Evolutionary conservation across 164 flowering plant genomes (phyloP).

Genomic region (Liquidambar formosana): DNA sequence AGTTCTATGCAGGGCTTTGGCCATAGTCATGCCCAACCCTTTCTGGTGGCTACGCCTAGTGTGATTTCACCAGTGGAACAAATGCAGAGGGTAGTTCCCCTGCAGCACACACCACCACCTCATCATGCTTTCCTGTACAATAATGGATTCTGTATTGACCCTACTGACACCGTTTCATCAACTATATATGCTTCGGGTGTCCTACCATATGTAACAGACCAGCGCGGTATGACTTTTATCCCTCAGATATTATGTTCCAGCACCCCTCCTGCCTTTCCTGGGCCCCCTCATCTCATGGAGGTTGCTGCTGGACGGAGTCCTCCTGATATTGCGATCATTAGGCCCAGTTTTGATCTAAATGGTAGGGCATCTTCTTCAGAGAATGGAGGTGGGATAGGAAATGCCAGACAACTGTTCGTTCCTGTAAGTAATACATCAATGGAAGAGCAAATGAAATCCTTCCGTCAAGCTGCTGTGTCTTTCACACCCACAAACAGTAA

Average conservation of each 20-base stretch:
- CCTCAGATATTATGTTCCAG: conserved; percentile 25
- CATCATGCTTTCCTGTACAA: conserved; percentile 20
- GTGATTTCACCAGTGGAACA: conserved; percentile 17
- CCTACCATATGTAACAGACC: conserved; percentile 20
- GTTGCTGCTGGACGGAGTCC: conserved; percentile 15
- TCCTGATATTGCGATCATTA: conserved; percentile 7
- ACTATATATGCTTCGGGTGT: conserved; percentile 17
- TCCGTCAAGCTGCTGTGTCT: conserved; percentile 11
- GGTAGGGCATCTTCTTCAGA: conserved; percentile 7
- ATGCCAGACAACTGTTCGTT: conserved; percentile 12
- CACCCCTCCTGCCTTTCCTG: conserved; percentile 16
- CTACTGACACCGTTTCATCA: conserved; percentile 4
- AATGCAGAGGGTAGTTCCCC: conserved; percentile 17
- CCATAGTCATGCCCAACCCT: conserved; percentile 24
- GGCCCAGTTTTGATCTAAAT: conserved; percentile 23
- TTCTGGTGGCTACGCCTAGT: conserved; percentile 22
- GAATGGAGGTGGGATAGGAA: conserved; percentile 18
- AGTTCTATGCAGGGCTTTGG: conserved; percentile 19
- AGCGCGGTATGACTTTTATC: conserved; percentile 17
- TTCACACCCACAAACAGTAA: no score
- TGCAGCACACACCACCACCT: conserved; percentile 18
- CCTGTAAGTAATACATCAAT: conserved; percentile 13
- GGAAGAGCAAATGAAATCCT: conserved; percentile 26
- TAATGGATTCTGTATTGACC: conserved; percentile 16
- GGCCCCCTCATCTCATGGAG: conserved; percentile 6